Evolutionary conservation across 2,329 filamentous ascomycete genomes (phyloP), one percentile per base, ranked within the genome.

Genomic region (Nemania sp.): DNA sequence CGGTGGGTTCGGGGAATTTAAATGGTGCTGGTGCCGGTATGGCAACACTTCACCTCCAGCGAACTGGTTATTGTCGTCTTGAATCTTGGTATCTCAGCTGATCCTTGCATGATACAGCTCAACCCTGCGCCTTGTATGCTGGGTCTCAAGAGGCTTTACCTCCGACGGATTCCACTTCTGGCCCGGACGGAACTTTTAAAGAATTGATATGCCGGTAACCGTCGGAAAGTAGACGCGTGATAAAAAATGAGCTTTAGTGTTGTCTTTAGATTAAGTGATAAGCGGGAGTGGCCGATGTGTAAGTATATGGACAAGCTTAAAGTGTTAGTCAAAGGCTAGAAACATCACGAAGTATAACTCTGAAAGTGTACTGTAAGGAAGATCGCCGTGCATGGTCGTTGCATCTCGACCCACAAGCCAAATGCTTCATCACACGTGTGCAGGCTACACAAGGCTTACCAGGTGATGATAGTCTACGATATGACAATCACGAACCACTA

Each of bases 81-180:
- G 62, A 89, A 90, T 75, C 88, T 90, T 77, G 84, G 89, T 45
- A 83, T 82, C 59, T 90, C 88, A 88, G 81, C 83, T 64, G 88
- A 90, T 77, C 89, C 90, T 62, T 90, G 89, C 79, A 84, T 89
- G 81, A 87, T 90, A 70, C 87, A 90, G 84, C 43, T 77, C 89
- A 49, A 88, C 88, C 15, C 72, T 84, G 55, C 80, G 80, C 89
- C 86, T 73, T 84, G 87, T 7, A 29, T 90, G 88, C 41, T 45
- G 10, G n/a, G 41, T 45, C 18, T 45, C 10, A 45, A 15, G 64
- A 90, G 90, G 78, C 82, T 84, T 66, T 83, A 89, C 76, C 80
- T 90, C 66, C 83, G 83, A 67, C 82, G 83, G 78, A 85, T 90
- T 13, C 88, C 88, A 4, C 18, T 86, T 90, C 67, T 80, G 4